Conservation (phyloP, 495 filamentous ascomycete genomes). For the Lasiosphaeria miniovina region DNA sequence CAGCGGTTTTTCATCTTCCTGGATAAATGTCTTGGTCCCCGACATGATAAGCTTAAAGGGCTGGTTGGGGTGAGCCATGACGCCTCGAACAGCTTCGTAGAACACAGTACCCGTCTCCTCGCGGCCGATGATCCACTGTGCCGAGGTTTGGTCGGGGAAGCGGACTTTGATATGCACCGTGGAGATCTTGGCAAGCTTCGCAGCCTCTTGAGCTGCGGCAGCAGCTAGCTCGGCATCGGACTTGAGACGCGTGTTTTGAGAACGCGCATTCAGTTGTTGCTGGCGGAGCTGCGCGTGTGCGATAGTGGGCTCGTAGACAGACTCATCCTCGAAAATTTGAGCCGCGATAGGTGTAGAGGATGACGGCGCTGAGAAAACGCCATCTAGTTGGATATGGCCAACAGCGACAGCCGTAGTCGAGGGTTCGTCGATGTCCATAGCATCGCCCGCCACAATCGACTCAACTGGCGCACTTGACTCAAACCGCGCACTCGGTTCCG, state of each 20-base stretch:
- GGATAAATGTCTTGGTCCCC: slow-evolving; percentile 29
- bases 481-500: background rate
- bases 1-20: slow-evolving; percentile 48
- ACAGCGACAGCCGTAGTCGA: slow-evolving; percentile 2
- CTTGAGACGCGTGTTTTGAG: slow-evolving; percentile 65
- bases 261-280: slow-evolving; percentile 58
- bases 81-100: slow-evolving; percentile 60
- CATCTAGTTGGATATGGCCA: slow-evolving; percentile 48
- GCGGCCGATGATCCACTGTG: slow-evolving; percentile 61
- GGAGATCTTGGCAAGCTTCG: slow-evolving; percentile 60
- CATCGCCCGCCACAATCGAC: slow-evolving; percentile 4
- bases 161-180: slow-evolving; percentile 75
- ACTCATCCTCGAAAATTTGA: slow-evolving; percentile 58
- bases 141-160: slow-evolving; percentile 77
- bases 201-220: slow-evolving; percentile 55
- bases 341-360: slow-evolving; percentile 73
- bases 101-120: slow-evolving; percentile 61
- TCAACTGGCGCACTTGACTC: slow-evolving; percentile 7
- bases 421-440: slow-evolving; percentile 28
- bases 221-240: slow-evolving; percentile 66
- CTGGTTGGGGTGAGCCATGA: slow-evolving; percentile 46
- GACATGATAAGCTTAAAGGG: slow-evolving; percentile 50
- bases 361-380: slow-evolving; percentile 73
- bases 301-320: slow-evolving; percentile 77
- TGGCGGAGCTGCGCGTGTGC: slow-evolving; percentile 84